phyloP scores from a whole-genome alignment of 257 asterid genomes.

The Ballota nigra region DNA sequence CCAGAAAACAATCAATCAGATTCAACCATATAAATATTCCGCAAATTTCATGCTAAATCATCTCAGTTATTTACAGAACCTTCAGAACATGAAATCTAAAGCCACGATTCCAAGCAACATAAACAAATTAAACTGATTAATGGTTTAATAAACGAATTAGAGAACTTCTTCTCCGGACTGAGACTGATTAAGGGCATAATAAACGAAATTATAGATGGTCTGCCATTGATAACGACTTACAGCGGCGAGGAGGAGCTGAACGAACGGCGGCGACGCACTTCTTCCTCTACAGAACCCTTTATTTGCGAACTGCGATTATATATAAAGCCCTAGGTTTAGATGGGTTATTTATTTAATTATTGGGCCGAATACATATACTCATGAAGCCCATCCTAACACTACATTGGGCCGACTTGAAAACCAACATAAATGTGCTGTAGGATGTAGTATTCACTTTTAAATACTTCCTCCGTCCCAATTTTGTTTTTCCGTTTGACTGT shows the following conservation, averaged over 20 bases:
- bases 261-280: slow-evolving; percentile 13
- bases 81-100: neutral
- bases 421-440: neutral
- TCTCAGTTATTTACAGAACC: neutral
- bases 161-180: neutral
- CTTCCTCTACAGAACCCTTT: neutral
- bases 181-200: neutral
- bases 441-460: too few relatives aligned
- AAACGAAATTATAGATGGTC: neutral
- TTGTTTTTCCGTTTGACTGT: too few relatives aligned
- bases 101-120: neutral
- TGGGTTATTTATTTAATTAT: neutral
- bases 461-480: too few relatives aligned
- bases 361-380: neutral
- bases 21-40: neutral
- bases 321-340: neutral
- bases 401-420: neutral
- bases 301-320: neutral
- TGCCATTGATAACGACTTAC: slow-evolving; percentile 20
- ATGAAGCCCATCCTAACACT: neutral
- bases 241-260: slow-evolving; percentile 19
- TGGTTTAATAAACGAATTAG: neutral
- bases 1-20: neutral
- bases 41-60: neutral
- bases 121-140: neutral